Conservation (phyloP, 345 rosid species). For the Lepidium africanum region DNA sequence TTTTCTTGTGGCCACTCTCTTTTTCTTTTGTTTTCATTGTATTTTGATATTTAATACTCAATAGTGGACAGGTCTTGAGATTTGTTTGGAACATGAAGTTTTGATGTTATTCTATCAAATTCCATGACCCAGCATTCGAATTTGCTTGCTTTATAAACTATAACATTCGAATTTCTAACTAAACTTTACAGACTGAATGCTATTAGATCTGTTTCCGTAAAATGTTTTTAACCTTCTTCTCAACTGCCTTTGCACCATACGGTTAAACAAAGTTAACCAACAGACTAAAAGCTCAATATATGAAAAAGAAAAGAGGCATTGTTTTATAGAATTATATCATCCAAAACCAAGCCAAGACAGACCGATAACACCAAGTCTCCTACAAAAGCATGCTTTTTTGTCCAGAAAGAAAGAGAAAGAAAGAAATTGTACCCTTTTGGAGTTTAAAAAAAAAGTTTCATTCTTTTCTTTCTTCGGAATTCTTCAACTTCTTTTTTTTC, state of each 20-base stretch:
- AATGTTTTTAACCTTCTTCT: too few species aligned
- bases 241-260: too few species aligned
- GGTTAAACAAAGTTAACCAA: background rate
- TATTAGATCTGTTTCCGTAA: too few species aligned
- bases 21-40: background rate
- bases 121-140: background rate
- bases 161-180: background rate
- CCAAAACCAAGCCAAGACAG: conserved; percentile 74
- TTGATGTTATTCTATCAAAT: background rate
- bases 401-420: too few species aligned
- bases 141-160: background rate
- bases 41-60: conserved; percentile 6
- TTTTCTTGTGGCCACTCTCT: background rate
- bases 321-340: conserved; percentile 39
- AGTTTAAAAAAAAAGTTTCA: too few species aligned
- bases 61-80: background rate
- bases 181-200: background rate
- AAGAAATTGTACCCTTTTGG: too few species aligned
- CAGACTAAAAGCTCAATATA: background rate
- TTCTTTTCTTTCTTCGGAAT: too few species aligned
- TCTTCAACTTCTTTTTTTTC: too few species aligned
- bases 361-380: too few species aligned
- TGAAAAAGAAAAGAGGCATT: background rate
- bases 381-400: too few species aligned
- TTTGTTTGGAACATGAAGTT: conserved; percentile 13